Evolutionary conservation across 345 rosid species (phyloP).

Genomic region (Limnanthes douglasii): DNA sequence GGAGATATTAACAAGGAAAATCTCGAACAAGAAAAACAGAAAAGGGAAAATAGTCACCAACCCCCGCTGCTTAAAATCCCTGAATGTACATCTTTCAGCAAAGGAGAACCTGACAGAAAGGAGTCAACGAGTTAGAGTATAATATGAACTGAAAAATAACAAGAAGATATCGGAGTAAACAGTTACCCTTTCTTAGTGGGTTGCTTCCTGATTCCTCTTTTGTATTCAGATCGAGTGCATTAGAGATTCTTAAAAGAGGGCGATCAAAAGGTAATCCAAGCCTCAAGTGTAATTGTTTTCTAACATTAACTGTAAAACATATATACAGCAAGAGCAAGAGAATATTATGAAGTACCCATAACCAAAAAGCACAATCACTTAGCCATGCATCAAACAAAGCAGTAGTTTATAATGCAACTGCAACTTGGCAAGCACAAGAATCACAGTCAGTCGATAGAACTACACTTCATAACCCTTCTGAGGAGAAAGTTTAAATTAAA

Average conservation of each 20-base stretch:
- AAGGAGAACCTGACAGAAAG: constrained; percentile 29
- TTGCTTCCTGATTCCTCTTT: constrained; percentile 24
- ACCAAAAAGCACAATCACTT: too few species aligned
- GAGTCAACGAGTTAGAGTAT: constrained; percentile 4
- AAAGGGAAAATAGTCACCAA: constrained; percentile 23
- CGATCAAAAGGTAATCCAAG: constrained; percentile 78
- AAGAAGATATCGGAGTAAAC: constrained; percentile 3
- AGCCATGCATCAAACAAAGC: not conserved
- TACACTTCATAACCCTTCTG: not conserved
- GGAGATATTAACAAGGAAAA: not conserved
- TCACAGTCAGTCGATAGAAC: too few species aligned
- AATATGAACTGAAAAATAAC: not conserved
- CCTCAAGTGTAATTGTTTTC: constrained; percentile 62
- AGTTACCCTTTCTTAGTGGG: constrained; percentile 38
- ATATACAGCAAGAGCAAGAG: not conserved
- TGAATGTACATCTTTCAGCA: constrained; percentile 73
- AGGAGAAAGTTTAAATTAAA: not conserved
- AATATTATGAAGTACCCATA: too few species aligned
- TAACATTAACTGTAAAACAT: constrained; percentile 46
- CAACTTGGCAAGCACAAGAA: not conserved
- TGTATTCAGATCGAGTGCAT: constrained; percentile 42
- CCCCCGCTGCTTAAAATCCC: constrained; percentile 84
- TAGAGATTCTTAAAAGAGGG: constrained; percentile 76
- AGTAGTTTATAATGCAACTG: not conserved
- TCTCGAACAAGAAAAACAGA: constrained; percentile 1